Evolutionary conservation across 176 grass and related monocot species (phyloP).

Genomic region (Ananas comosus): DNA sequence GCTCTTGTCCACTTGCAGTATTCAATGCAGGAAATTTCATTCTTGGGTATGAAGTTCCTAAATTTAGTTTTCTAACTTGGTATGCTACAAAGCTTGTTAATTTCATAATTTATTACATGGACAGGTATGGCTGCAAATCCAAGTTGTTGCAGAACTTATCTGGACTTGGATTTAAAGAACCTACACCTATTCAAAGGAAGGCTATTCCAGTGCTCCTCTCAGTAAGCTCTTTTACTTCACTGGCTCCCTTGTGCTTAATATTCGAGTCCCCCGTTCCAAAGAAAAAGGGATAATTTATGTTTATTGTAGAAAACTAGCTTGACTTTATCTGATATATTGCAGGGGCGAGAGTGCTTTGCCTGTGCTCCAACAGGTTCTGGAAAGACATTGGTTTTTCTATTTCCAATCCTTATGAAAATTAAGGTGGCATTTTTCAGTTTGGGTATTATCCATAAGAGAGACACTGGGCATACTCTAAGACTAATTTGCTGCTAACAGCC

Average conservation of each 20-base stretch:
- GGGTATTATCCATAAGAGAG: background rate
- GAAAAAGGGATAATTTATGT: conserved; percentile 5
- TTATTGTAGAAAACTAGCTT: background rate
- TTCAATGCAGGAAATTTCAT: background rate
- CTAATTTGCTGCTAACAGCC: conserved; percentile 54
- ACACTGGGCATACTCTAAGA: background rate
- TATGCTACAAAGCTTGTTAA: conserved; percentile 2
- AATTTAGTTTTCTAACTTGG: background rate
- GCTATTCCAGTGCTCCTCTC: conserved; percentile 82
- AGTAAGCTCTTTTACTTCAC: conserved; percentile 33
- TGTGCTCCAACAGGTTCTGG: conserved; percentile 98
- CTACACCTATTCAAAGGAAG: conserved; percentile 95
- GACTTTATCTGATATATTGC: conserved; percentile 16
- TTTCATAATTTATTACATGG: conserved; percentile 12
- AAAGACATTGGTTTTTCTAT: conserved; percentile 89
- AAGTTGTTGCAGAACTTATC: conserved; percentile 56
- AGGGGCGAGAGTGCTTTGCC: conserved; percentile 94
- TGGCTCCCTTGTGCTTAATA: background rate
- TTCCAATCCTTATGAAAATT: conserved; percentile 80
- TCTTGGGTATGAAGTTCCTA: background rate
- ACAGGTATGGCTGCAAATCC: conserved; percentile 69
- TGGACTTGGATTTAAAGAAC: conserved; percentile 68
- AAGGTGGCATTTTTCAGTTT: conserved; percentile 48
- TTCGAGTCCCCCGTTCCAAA: background rate
- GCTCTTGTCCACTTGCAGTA: background rate